Base-by-base conservation (phyloP, 169 alveolate species). In the Theileria annulata region DNA sequence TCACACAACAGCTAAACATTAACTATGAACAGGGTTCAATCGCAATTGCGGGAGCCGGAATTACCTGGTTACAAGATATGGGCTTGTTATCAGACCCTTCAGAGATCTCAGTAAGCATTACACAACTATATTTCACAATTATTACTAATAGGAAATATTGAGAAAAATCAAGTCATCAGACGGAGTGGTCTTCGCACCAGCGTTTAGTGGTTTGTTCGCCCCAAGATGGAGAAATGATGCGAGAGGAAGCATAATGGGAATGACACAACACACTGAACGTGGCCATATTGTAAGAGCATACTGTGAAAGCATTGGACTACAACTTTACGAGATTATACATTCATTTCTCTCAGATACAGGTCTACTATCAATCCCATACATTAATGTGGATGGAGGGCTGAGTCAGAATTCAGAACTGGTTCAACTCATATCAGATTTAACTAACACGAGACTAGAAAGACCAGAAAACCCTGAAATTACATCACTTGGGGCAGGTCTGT, bases 181-280 rank as follows among this genome's bases (percentile, higher is more conserved):
- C 3, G 98, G 97, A 0, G 97, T 96, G 25, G 93, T 88, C 30
- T 94, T 95, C 75, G 98, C 96, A 15, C 98, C 99, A 25, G 96
- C 98, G 15, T 95, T 96, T 71, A 85, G 94, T 60, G 99, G 99
- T 8, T 82, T 95, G 30, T 95, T 90, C 73, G 96, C 98, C 21
- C 99, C 99, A n/a, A 89, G 96, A 75, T 96, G 99, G 99, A 77
- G 94, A 30, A 79, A 91, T n/a, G 94, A 94, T 59, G 98, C 98
- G 0, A 75, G 96, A 70, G 99, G 97, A n/a, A 75, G 91, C 25
- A 90, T 96, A 17, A 71, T 88, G 54, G 99, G 99, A 1, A 77
- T 96, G 88, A 92, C 97, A 59, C 92, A 86, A 59, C 89, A 91
- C 78, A 93, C 98, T 3, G 86, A 85, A 2, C 87, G 89, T 59